These are phyloP conservation scores for Zymoseptoria pseudotritici DNA, from an alignment of 2,329 filamentous ascomycete species.

Conservation along the genomic window DNA sequence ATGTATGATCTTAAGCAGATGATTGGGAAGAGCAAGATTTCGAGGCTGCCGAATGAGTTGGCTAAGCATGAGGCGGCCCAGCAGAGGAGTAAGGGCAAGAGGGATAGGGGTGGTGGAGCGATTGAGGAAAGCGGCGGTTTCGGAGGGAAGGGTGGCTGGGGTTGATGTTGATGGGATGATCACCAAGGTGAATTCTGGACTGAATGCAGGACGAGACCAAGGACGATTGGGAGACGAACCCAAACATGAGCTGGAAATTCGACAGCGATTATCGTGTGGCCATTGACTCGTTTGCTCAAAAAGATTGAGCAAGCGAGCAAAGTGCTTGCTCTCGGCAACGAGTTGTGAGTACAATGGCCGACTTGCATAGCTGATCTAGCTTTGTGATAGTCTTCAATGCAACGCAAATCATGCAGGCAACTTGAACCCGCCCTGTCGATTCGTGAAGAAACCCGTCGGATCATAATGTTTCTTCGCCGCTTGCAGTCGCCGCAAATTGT, in stretches of 20 bases:
- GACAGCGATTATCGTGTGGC: background rate
- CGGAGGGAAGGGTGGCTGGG: conserved; percentile 31
- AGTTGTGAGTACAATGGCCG: background rate
- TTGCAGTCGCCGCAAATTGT: conserved; percentile 16
- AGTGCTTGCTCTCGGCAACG: background rate
- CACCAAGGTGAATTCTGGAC: background rate
- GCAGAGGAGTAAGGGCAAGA: conserved; percentile 45
- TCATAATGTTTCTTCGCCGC: conserved; percentile 17
- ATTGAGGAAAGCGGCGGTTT: conserved; percentile 30
- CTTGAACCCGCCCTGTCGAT: conserved; percentile 17
- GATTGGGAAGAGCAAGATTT: conserved; percentile 81
- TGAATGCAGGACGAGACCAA: background rate
- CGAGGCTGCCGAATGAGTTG: conserved; percentile 84
- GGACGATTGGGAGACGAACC: background rate
- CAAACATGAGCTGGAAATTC: background rate
- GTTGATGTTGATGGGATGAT: background rate
- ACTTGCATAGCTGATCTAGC: background rate
- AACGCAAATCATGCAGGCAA: conserved; percentile 8
- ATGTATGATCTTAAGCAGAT: conserved; percentile 93
- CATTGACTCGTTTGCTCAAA: background rate
- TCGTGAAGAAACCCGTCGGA: conserved; percentile 19
- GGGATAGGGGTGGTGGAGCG: conserved; percentile 19
- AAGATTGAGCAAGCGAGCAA: background rate
- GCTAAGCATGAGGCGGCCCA: conserved; percentile 86
- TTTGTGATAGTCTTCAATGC: background rate